Evolutionary conservation across 306 rosid species (phyloP).

Genomic region (Fragaria vesca): DNA sequence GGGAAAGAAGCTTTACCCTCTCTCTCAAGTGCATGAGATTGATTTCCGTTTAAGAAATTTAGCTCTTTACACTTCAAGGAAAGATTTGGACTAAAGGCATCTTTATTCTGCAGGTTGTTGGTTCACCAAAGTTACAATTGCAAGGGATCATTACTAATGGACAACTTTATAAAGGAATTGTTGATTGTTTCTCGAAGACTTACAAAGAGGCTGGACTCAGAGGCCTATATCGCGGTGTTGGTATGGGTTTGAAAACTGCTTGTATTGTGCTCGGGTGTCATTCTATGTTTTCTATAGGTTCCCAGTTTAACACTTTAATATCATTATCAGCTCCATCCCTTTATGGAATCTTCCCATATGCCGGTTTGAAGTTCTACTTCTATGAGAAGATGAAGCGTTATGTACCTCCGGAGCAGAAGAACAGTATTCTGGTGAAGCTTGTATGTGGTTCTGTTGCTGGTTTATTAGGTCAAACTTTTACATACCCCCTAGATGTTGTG

Average conservation of each 20-base stretch:
- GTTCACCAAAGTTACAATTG: conserved; percentile 51
- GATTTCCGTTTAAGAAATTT: not conserved
- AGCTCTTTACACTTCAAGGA: not conserved
- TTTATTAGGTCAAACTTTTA: conserved; percentile 88
- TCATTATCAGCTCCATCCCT: conserved; percentile 81
- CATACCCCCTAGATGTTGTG: conserved; percentile 95
- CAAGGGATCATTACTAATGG: conserved; percentile 38
- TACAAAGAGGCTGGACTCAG: conserved; percentile 70
- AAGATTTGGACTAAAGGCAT: not conserved
- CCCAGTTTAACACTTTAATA: conserved; percentile 24
- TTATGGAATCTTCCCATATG: conserved; percentile 92
- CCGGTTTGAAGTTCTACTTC: conserved; percentile 95
- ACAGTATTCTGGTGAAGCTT: conserved; percentile 69
- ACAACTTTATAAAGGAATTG: conserved; percentile 70
- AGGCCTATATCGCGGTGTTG: conserved; percentile 93
- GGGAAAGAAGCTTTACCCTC: not conserved
- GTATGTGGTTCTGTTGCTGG: conserved; percentile 94
- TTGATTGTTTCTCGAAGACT: conserved; percentile 76
- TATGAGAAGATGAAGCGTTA: conserved; percentile 94
- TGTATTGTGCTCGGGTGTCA: conserved; percentile 11
- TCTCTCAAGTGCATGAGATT: not conserved
- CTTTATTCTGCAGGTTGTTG: conserved; percentile 59
- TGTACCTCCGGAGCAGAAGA: conserved; percentile 74
- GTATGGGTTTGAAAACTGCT: conserved; percentile 50
- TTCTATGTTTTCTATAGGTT: conserved; percentile 27